Evolutionary conservation across 345 rosid species (phyloP).

Genomic region (Sisymbrium irio): DNA sequence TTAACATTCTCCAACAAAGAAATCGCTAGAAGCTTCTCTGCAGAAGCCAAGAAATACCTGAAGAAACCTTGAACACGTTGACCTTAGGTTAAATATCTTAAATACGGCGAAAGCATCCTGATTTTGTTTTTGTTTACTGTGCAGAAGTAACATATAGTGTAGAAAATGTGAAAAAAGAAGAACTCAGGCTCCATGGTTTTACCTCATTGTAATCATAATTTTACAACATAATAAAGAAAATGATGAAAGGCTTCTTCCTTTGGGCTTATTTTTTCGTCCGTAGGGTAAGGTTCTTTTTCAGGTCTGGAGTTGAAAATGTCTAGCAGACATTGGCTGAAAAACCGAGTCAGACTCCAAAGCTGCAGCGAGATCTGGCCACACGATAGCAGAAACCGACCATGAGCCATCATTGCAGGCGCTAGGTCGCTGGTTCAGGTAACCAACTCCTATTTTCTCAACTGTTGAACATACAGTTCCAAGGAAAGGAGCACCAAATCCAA

Average conservation of each 20-base stretch:
- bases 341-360: slow-evolving; percentile 72
- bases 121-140: slow-evolving; percentile 16
- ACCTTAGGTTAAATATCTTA: slow-evolving; percentile 2
- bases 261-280: neutral
- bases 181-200: neutral
- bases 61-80: slow-evolving; percentile 32
- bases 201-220: slow-evolving; percentile 22
- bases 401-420: slow-evolving; percentile 72
- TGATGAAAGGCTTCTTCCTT: neutral
- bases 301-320: slow-evolving; percentile 46
- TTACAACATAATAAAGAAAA: slow-evolving; percentile 16
- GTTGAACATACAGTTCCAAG: slow-evolving; percentile 64
- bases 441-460: slow-evolving; percentile 62
- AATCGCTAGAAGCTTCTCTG: slow-evolving; percentile 52
- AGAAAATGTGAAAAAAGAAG: slow-evolving; percentile 14
- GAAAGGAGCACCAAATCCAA: slow-evolving; percentile 68
- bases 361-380: slow-evolving; percentile 71
- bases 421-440: slow-evolving; percentile 74
- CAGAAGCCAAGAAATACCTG: slow-evolving; percentile 50
- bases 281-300: neutral
- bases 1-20: slow-evolving; percentile 63
- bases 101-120: slow-evolving; percentile 13
- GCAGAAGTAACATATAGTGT: slow-evolving; percentile 28
- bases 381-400: slow-evolving; percentile 69
- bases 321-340: slow-evolving; percentile 64